Evolutionary conservation across 352 stramenopile species (phyloP).

Genomic region (Globisporangium mamillatum): DNA sequence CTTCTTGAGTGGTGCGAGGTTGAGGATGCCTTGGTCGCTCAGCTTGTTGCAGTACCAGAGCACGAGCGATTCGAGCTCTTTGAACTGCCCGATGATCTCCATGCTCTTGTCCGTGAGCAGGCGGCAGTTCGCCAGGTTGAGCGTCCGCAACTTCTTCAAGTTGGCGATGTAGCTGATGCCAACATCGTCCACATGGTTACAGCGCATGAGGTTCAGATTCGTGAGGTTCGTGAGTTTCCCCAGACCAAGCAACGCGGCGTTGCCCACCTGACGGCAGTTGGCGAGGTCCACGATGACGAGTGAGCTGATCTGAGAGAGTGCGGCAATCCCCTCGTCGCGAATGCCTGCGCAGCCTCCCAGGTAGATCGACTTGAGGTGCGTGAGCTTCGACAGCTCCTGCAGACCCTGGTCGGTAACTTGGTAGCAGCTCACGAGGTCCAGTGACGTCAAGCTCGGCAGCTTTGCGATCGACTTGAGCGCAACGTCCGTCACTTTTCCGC

Average conservation of each 20-base stretch:
- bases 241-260: slow-evolving; percentile 49
- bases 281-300: slow-evolving; percentile 67
- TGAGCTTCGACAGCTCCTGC: slow-evolving; percentile 30
- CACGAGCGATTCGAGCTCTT: slow-evolving; percentile 55
- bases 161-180: slow-evolving; percentile 43
- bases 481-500: slow-evolving; percentile 61
- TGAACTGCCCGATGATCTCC: slow-evolving; percentile 41
- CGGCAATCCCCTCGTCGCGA: slow-evolving; percentile 54
- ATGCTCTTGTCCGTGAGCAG: slow-evolving; percentile 60
- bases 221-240: slow-evolving; percentile 56
- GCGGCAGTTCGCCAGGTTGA: slow-evolving; percentile 83
- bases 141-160: slow-evolving; percentile 50
- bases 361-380: slow-evolving; percentile 61
- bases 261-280: slow-evolving; percentile 76
- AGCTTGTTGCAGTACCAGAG: slow-evolving; percentile 88
- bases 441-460: slow-evolving; percentile 50
- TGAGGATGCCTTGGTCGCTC: slow-evolving; percentile 51
- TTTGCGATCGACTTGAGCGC: slow-evolving; percentile 46
- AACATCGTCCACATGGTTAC: slow-evolving; percentile 63
- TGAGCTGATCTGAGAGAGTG: slow-evolving; percentile 33
- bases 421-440: slow-evolving; percentile 82
- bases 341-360: slow-evolving; percentile 59
- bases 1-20: slow-evolving; percentile 37
- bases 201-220: slow-evolving; percentile 80
- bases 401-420: slow-evolving; percentile 60